Evolutionary conservation across 208 protist species (phyloP).

Genomic region (Lotmaria passim): DNA sequence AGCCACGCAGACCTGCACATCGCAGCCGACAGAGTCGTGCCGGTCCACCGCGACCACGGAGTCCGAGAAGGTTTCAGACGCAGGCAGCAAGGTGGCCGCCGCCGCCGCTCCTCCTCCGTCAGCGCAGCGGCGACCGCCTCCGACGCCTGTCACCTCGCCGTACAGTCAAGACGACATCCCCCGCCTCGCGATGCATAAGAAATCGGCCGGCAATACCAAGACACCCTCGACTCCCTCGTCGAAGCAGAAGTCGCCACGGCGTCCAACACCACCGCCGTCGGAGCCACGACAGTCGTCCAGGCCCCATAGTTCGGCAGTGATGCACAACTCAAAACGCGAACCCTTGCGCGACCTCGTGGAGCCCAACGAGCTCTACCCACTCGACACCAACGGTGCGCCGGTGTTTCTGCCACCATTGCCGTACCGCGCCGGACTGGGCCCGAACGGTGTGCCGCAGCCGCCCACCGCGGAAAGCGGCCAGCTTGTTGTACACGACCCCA

Average conservation of each 20-base stretch:
- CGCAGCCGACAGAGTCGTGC: neutral
- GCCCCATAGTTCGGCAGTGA: neutral
- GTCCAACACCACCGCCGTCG: neutral
- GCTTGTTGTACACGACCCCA: slow-evolving; percentile 2
- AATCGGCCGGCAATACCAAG: neutral
- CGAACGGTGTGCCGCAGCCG: neutral
- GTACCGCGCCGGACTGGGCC: slow-evolving; percentile 3
- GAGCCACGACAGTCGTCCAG: neutral
- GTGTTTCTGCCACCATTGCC: slow-evolving; percentile 23
- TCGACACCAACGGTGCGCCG: slow-evolving; percentile 15
- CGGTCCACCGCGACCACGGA: slow-evolving; percentile 3
- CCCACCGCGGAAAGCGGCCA: slow-evolving; percentile 1
- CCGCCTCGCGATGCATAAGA: neutral
- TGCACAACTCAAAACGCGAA: slow-evolving; percentile 22
- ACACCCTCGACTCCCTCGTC: neutral
- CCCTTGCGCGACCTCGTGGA: slow-evolving; percentile 19
- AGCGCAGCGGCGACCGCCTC: neutral
- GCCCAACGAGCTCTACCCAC: slow-evolving; percentile 4
- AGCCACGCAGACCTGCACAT: neutral
- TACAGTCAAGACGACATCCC: slow-evolving; percentile 10
- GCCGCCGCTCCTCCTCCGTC: too few relatives aligned
- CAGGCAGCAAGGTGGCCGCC: neutral
- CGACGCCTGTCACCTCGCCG: neutral
- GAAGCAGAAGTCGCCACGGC: neutral
- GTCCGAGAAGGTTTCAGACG: neutral